Conservation (phyloP, 2,329 filamentous ascomycete species). For the Pseudogymnoascus sp. region DNA sequence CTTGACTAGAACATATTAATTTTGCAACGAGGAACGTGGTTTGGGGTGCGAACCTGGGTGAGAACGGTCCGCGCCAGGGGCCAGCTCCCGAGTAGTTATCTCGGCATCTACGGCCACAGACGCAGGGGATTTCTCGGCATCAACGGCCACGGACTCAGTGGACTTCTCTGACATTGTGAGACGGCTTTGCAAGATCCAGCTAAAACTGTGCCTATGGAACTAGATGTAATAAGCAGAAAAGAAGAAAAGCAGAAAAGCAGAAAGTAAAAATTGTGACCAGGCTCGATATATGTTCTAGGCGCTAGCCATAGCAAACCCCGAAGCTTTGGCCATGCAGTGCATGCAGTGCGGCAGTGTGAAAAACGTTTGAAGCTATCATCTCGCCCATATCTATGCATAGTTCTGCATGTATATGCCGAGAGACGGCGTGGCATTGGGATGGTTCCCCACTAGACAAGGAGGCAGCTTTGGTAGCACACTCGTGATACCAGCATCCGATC, state of each 20-base stretch:
- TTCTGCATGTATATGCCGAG: background rate
- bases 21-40: constrained; percentile 31
- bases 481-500: background rate
- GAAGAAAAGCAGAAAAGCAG: background rate
- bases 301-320: background rate
- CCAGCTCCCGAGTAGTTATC: background rate
- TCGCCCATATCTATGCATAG: background rate
- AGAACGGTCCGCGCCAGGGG: background rate
- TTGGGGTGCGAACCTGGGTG: background rate
- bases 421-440: background rate
- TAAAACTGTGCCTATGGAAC: background rate
- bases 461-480: background rate
- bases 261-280: background rate
- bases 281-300: background rate
- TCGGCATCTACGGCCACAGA: background rate
- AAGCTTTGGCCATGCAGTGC: background rate
- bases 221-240: background rate
- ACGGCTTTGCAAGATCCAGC: background rate
- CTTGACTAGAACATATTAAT: constrained; percentile 29
- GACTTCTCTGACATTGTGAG: constrained; percentile 3
- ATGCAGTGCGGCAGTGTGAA: background rate
- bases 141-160: background rate
- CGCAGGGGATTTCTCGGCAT: background rate
- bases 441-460: background rate
- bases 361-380: background rate